Evolutionary conservation across 129 eudicot genomes (phyloP), one percentile per base, ranked within the genome.

Genomic region (Erigeron canadensis): DNA sequence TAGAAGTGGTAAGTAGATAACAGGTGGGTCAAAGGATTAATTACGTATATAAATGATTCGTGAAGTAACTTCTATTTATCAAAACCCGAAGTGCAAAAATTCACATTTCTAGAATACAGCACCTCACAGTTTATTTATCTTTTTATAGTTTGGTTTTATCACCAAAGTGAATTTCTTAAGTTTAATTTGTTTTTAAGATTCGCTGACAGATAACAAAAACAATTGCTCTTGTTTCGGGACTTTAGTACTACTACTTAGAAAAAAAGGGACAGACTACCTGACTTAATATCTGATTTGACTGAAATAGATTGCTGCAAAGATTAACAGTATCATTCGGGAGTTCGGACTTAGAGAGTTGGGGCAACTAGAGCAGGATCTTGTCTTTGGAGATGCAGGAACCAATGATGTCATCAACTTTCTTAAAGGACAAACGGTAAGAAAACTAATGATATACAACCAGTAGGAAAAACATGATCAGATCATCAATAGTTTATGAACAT

Each of bases 351-450:
- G 69, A 82, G 97, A 89, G 48, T 73, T 94, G 74, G 98, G 98
- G 50, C 85, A 94, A 73, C 79, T 94, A 66, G 98, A 94, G 81
- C 98, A 94, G 82, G 97, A 86, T 73, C 90, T 94, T 79, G 96
- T 89, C 15, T 94, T 94, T 81, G 98, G 98, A 75, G 98, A 94
- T 89, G 96, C 93, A 70, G 97, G 98, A 82, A 89, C 90, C 63
- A 89, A 89, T 50, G 96, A 89, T 15, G 77, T 94, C 71, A 84
- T 81, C 59, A 88, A 84, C 10, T 89, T 94, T 72, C 86, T 94
- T 47, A 84, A 80, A 60, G 71, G 70, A 43, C 78, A 87, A 47
- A 79, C 55, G 84, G 97, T 94, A 72, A 75, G 84, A 23, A 44
- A 28, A 28, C 1, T 1, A 63, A 72, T 50, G 21, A 5, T 54